Percentiles rank a stretch among this genome's conserved stretches.
These are phyloP conservation scores for Dipsacomyces acuminosporus DNA, from an alignment of 371 early-diverging fungal species.

Conservation along the genomic window DNA sequence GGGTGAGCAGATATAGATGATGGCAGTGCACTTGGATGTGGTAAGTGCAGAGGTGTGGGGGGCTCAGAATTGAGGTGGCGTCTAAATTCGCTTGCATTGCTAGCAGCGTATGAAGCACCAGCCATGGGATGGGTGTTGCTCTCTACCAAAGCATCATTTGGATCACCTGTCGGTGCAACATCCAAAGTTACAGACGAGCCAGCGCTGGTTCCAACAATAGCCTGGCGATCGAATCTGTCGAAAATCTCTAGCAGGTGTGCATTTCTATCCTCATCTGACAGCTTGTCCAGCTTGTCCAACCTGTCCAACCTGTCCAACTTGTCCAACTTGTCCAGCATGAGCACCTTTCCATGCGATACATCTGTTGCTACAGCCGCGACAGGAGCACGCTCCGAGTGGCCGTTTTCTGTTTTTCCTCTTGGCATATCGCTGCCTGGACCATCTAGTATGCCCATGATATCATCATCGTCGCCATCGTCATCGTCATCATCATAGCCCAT, in stretches of 20 bases:
- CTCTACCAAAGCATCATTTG: background rate
- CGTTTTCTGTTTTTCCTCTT: background rate
- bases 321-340: constrained; percentile 4
- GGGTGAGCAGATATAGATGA: background rate
- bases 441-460: background rate
- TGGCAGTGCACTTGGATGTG: background rate
- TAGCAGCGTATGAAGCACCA: background rate
- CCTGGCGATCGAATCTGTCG: constrained; percentile 26
- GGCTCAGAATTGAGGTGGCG: too few relatives aligned
- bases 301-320: constrained; percentile 18
- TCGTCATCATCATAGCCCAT: constrained; percentile 3
- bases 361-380: constrained; percentile 6
- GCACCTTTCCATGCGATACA: constrained; percentile 9
- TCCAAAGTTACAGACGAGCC: background rate
- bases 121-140: background rate
- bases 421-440: background rate
- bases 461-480: background rate
- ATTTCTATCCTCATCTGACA: too few relatives aligned
- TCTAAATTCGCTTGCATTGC: background rate
- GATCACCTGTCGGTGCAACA: background rate
- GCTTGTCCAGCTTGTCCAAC: constrained; percentile 30
- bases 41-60: too few relatives aligned
- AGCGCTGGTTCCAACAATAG: constrained; percentile 16
- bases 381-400: too few relatives aligned
- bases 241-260: constrained; percentile 26